These are phyloP conservation scores for Talaromyces liani DNA, from an alignment of 495 filamentous ascomycete species.

Conservation along the genomic window DNA sequence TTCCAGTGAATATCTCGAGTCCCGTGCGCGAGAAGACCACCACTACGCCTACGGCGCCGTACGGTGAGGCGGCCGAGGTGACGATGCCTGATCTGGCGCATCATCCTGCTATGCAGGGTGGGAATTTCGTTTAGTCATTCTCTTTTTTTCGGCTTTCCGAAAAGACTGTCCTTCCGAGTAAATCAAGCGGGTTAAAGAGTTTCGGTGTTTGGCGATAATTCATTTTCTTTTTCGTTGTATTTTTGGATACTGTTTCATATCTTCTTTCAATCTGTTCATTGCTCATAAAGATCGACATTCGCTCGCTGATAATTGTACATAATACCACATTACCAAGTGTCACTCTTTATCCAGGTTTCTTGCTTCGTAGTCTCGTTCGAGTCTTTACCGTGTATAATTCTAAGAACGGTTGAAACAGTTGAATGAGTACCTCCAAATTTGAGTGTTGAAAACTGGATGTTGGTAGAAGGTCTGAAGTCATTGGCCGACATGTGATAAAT, in stretches of 20 bases:
- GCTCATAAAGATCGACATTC: background rate
- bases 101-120: conserved; percentile 37
- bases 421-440: background rate
- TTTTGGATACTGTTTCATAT: background rate
- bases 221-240: background rate
- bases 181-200: background rate
- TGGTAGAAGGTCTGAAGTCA: background rate
- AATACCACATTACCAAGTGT: background rate
- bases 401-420: too few relatives aligned
- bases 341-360: background rate
- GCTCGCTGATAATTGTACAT: conserved; percentile 10
- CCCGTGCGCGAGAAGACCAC: conserved; percentile 25
- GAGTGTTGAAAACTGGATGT: background rate
- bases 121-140: conserved; percentile 7
- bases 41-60: conserved; percentile 23
- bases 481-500: background rate
- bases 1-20: conserved; percentile 39
- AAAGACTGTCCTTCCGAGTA: background rate
- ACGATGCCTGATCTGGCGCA: conserved; percentile 37
- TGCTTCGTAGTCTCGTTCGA: background rate
- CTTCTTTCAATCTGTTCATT: background rate
- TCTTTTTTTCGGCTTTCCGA: background rate
- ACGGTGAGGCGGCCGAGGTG: conserved; percentile 20
- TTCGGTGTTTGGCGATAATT: background rate
- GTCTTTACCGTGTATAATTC: background rate